Conservation (phyloP, 1,284 basidiomycete species). For the Ustilago loliicola region DNA sequence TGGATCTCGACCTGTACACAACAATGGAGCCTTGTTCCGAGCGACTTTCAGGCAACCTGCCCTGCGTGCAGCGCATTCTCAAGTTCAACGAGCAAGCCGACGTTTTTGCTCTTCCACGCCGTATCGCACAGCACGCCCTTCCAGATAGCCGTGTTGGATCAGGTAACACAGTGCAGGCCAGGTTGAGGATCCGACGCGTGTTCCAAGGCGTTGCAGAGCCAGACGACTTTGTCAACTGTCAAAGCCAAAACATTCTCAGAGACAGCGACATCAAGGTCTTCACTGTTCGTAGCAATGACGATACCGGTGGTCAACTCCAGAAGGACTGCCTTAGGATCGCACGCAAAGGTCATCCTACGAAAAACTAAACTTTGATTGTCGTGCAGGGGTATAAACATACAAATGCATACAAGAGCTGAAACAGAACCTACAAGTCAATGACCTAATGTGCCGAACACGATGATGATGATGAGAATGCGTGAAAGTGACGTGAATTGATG, state of each 20-base stretch:
- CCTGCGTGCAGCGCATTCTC: constrained; percentile 89
- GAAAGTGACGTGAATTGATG: background rate
- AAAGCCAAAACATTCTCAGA: constrained; percentile 83
- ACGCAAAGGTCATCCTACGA: constrained; percentile 47
- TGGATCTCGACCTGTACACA: constrained; percentile 83
- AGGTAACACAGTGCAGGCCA: background rate
- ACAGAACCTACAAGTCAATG: background rate
- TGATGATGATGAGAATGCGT: background rate
- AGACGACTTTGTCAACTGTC: constrained; percentile 92
- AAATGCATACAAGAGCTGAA: constrained; percentile 22
- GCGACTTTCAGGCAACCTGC: constrained; percentile 85
- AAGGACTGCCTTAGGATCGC: constrained; percentile 61
- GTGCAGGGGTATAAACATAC: constrained; percentile 24
- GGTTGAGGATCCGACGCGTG: constrained; percentile 77
- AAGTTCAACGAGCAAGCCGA: constrained; percentile 66
- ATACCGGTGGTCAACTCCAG: constrained; percentile 37
- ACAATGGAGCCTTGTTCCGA: constrained; percentile 97
- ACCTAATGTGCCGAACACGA: background rate
- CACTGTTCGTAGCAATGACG: constrained; percentile 73
- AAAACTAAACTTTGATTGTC: background rate
- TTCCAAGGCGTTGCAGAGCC: constrained; percentile 94
- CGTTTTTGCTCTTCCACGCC: constrained; percentile 18
- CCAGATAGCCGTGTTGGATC: background rate
- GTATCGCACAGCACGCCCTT: background rate
- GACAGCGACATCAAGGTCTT: constrained; percentile 82